These are phyloP conservation scores for Gracilaria gracilis DNA, from an alignment of 23 red algal genomes.

Conservation along the genomic window DNA sequence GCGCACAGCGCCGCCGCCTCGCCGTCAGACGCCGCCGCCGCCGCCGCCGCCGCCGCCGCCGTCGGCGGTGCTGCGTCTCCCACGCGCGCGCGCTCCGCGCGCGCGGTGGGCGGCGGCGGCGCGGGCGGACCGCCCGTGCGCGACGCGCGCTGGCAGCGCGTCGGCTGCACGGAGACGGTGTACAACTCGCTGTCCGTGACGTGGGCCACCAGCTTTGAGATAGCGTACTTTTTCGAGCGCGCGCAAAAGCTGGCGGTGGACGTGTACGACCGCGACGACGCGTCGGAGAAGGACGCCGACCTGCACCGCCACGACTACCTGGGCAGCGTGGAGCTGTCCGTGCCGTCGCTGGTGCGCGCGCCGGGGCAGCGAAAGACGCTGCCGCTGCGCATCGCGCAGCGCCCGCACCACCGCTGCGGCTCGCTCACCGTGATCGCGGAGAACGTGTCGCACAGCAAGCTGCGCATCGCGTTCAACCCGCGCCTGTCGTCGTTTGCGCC, in stretches of 20 bases:
- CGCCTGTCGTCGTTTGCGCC: neutral
- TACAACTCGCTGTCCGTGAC: constrained; percentile 50
- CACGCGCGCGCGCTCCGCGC: neutral
- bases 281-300: constrained; percentile 54
- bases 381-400: neutral
- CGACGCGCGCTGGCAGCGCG: constrained; percentile 45
- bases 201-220: constrained; percentile 73
- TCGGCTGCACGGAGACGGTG: constrained; percentile 71
- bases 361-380: constrained; percentile 43
- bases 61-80: neutral
- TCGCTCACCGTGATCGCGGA: constrained; percentile 53
- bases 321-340: constrained; percentile 34
- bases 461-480: constrained; percentile 29
- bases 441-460: constrained; percentile 68
- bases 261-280: constrained; percentile 74
- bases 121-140: constrained; percentile 17
- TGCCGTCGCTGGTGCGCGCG: constrained; percentile 62
- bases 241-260: constrained; percentile 67
- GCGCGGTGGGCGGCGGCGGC: neutral
- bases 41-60: no score
- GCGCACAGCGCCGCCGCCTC: no score
- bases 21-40: no score
- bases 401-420: constrained; percentile 38
- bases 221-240: constrained; percentile 78
- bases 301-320: constrained; percentile 65